A percentile compares a stretch with the other conserved stretches of the same genome.
Evolutionary conservation across 257 asterid genomes (phyloP).

Genomic region (Paraleonurus japonicus): DNA sequence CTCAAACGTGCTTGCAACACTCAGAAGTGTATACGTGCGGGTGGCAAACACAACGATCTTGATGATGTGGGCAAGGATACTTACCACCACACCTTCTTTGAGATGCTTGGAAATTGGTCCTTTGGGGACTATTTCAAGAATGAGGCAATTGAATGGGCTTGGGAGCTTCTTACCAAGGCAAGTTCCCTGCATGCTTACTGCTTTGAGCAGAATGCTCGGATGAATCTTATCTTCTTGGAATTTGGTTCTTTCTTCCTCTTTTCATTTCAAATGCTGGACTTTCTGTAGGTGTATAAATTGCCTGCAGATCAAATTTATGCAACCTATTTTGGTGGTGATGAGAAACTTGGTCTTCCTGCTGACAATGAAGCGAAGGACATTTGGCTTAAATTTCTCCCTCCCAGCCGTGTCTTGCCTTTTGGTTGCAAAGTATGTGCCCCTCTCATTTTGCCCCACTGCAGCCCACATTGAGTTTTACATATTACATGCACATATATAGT

Average conservation of each 20-base stretch:
- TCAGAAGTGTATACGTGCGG: conserved; percentile 98
- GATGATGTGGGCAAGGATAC: conserved; percentile 99
- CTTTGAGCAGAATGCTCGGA: not conserved
- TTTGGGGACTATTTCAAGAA: conserved; percentile 91
- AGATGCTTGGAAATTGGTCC: conserved; percentile 99
- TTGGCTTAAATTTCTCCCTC: conserved; percentile 90
- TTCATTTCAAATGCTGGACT: not conserved
- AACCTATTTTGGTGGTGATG: conserved; percentile 98
- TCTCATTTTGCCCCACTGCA: not conserved
- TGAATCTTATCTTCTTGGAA: not conserved
- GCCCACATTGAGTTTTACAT: not conserved
- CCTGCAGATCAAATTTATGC: conserved; percentile 78
- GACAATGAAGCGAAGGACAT: conserved; percentile 77
- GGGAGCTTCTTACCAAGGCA: conserved; percentile 96
- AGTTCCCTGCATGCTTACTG: conserved; percentile 10
- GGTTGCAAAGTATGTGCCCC: conserved; percentile 69
- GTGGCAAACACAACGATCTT: conserved; percentile 96
- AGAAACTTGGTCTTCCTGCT: conserved; percentile 82
- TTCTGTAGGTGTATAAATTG: conserved; percentile 57
- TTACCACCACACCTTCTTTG: conserved; percentile 96
- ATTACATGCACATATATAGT: not conserved
- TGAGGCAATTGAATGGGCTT: conserved; percentile 89
- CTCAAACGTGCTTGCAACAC: conserved; percentile 93
- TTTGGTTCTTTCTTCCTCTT: not conserved
- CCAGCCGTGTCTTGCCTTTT: conserved; percentile 79